Evolutionary conservation across 768 basidiomycete species (phyloP), one percentile per base, ranked within the genome.

Genomic region (Cantharellus anzutake): DNA sequence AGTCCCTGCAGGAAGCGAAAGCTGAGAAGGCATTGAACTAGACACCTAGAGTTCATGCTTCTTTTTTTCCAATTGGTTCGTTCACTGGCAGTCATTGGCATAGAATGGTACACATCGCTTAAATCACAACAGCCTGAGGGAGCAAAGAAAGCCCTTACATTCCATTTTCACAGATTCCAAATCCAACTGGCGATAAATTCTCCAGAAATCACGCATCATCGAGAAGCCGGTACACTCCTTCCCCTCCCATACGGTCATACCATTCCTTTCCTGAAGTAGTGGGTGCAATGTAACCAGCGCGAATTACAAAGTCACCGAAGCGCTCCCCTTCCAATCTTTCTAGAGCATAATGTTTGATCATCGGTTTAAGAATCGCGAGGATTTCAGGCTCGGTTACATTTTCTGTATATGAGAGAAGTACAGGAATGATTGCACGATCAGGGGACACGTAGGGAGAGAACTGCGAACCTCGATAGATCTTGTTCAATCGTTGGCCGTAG

Each of bases 291-390:
- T 93, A 91, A 51, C 93, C 91, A 35, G 81, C 84, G 53, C 94
- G 78, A 63, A 99, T 85, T 40, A 89, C 88, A 69, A 86, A 99
- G 71, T 98, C 96, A 40, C 96, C 96, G 67, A 99, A 98, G 60
- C 75, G 83, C 71, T 99, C 96, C 39, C 88, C 91, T 4, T 87
- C 82, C 2, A 75, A 72, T 52, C 94, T 77, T 70, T 97, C 92
- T 37, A 86, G 73, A 0, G 94, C 90, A 68, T 91, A 99, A 60
- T 79, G 76, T 71, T 89, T 91, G 77, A 99, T 94, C 87, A 99
- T 92, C 0, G 92, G 93, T 60, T 69, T 66, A 34, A 99, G 79
- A 63, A 93, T 93, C 3, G 82, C 82, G 58, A 99, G 73, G 59
- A 96, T 96, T 70, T 96, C 91, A 4, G 82, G 86, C 70, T 94